Evolutionary conservation across 1,284 basidiomycete genomes (phyloP), one percentile per base, ranked within the genome.

Genomic region (Boletus sp.): DNA sequence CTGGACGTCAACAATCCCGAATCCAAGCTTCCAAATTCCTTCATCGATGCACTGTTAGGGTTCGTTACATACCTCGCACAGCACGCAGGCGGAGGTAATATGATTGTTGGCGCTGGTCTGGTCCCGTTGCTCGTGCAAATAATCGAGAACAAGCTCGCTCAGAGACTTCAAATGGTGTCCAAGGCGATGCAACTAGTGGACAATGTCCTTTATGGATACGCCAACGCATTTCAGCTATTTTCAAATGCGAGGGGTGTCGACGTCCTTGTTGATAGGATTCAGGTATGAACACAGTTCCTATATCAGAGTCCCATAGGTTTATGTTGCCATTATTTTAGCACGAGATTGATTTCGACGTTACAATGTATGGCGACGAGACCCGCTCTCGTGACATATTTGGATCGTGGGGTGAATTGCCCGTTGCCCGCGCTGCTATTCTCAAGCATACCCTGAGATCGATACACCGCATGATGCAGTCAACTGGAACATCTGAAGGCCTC

Each of bases 91-190:
- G 93, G 94, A 35, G 93, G 92, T 36, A 93, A 91, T 67, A 92
- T 97, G 89, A 86, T 98, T 45, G 91, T 98, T 57, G 92, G 94
- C n/a, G 96, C 97, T n/a, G 97, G 97, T 3, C 78, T 98, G 47
- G 84, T 99, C 33, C 93, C 94, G 1, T 78, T 96, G 9, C 80
- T 99, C 16, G 88, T 97, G 53, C 92, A 96, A 67, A 79, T 96
- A 53, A 86, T 96, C 66, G 89, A 93, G 73, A 91, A 89, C 71
- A 83, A 81, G 62, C 77, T 86, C 47, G 80, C 86, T 1, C 81
- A 83, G 58, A 80, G 90, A 42, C 77, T 93, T 52, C 79, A 84
- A 41, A 82, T 92, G 50, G 82, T 93, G 1, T 91, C 89, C n/a
- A 94, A 91, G 74, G 89, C 92, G 1, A 89, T 95, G 81, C 92